Evolutionary conservation across 257 asterid species (phyloP).

Genomic region (Echites panduratus): DNA sequence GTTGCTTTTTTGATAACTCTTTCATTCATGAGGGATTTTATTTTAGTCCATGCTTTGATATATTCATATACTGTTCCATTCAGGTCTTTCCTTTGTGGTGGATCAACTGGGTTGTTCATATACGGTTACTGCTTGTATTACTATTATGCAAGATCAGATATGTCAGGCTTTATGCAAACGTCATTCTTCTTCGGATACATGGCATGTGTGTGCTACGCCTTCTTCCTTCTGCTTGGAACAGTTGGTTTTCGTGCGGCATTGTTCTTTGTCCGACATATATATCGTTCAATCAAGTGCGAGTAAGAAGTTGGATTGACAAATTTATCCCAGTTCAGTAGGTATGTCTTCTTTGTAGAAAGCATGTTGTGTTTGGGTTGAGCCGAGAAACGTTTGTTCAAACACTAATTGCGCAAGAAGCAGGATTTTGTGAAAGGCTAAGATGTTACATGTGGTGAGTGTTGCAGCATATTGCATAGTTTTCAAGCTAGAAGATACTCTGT

Average conservation of each 20-base stretch:
- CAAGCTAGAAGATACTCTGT: slow-evolving; percentile 1
- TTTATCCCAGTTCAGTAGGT: slow-evolving; percentile 5
- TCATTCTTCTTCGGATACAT: slow-evolving; percentile 66
- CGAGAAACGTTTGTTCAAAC: slow-evolving; percentile 1
- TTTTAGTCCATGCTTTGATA: background rate
- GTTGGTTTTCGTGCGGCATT: slow-evolving; percentile 87
- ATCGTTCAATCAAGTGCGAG: slow-evolving; percentile 70
- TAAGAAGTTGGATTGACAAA: slow-evolving; percentile 20
- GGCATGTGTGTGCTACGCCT: slow-evolving; percentile 78
- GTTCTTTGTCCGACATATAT: slow-evolving; percentile 82
- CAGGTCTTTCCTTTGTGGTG: slow-evolving; percentile 45
- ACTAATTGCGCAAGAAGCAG: background rate
- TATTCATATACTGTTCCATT: background rate
- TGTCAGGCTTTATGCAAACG: slow-evolving; percentile 40
- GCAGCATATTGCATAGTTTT: background rate
- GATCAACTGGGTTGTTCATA: slow-evolving; percentile 43
- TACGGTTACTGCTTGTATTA: slow-evolving; percentile 41
- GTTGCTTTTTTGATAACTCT: background rate
- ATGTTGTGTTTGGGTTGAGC: background rate
- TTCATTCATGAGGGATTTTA: background rate
- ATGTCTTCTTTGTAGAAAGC: background rate
- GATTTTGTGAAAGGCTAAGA: slow-evolving; percentile 7
- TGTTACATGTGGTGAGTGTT: background rate
- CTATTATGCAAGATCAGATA: slow-evolving; percentile 40
- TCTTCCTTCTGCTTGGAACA: slow-evolving; percentile 85